phyloP scores from a whole-genome alignment of 306 rosid genomes.

The Lathyrus oleraceus region DNA sequence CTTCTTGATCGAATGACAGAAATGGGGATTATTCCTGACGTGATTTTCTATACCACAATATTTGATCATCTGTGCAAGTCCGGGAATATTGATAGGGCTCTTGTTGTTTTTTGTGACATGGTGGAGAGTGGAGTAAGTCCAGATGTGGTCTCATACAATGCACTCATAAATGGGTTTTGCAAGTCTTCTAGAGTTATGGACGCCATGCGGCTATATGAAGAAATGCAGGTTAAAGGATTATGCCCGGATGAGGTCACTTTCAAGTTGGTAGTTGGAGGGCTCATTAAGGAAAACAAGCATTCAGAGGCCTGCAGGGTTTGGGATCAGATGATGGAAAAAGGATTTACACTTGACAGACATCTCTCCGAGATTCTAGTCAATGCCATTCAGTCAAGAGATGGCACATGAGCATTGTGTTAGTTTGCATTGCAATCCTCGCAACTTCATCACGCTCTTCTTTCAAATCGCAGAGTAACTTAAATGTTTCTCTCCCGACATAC shows the following conservation, averaged over 20 bases:
- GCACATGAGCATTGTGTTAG: conserved; percentile 37
- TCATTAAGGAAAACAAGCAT: conserved; percentile 59
- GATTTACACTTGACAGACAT: conserved; percentile 69
- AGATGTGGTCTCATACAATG: conserved; percentile 82
- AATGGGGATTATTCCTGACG: conserved; percentile 64
- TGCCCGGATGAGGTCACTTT: conserved; percentile 80
- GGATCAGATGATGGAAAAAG: conserved; percentile 98
- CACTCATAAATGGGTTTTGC: conserved; percentile 84
- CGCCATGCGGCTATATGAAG: conserved; percentile 69
- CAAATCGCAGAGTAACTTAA: conserved; percentile 23
- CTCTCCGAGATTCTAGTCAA: conserved; percentile 65
- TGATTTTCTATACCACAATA: conserved; percentile 62
- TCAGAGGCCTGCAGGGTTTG: conserved; percentile 73
- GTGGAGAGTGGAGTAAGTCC: conserved; percentile 66
- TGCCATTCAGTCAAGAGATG: conserved; percentile 57
- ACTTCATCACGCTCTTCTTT: conserved; percentile 26
- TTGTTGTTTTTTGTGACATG: conserved; percentile 65
- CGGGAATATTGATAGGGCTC: conserved; percentile 62
- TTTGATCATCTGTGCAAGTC: conserved; percentile 69
- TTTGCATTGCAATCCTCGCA: conserved; percentile 33
- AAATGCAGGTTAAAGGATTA: conserved; percentile 69
- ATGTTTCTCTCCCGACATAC: background rate
- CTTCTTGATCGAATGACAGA: conserved; percentile 70
- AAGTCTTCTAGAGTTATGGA: conserved; percentile 62
- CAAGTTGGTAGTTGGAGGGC: conserved; percentile 84